phyloP scores from a whole-genome alignment of 202 grass and related monocot genomes.

The Dendrocalamus latiflorus region DNA sequence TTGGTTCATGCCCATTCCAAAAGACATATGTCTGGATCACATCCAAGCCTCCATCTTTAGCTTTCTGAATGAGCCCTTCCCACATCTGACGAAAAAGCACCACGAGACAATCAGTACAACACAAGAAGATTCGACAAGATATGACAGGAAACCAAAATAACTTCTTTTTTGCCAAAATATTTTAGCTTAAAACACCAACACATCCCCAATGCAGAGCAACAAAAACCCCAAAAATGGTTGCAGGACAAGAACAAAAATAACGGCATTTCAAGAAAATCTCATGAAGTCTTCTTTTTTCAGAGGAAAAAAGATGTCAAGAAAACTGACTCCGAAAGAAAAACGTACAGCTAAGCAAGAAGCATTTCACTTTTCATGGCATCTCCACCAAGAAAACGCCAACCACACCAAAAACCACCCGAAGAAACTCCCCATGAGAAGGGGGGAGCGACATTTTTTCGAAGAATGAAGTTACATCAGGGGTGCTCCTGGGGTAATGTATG shows the following conservation, averaged over 20 bases:
- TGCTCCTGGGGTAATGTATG: constrained; percentile 98
- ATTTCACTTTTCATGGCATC: neutral
- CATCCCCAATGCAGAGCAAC: neutral
- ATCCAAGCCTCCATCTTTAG: constrained; percentile 96
- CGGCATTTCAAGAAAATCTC: constrained; percentile 23
- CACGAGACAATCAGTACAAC: neutral
- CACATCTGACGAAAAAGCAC: constrained; percentile 67
- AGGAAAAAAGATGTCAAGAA: neutral
- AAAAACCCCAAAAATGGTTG: neutral
- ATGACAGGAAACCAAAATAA: neutral
- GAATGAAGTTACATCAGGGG: constrained; percentile 72
- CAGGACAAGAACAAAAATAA: neutral
- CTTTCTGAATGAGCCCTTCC: constrained; percentile 86
- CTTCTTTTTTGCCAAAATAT: neutral
- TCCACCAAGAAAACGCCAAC: constrained; percentile 9
- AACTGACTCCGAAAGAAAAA: neutral
- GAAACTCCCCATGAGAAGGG: neutral
- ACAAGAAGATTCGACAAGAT: neutral
- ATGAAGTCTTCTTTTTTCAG: neutral
- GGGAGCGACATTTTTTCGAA: neutral
- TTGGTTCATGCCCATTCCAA: constrained; percentile 97
- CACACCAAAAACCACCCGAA: constrained; percentile 8
- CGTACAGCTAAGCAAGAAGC: neutral
- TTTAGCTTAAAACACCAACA: neutral
- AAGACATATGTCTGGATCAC: too few relatives aligned